Conservation (phyloP, 2,329 filamentous ascomycete species). For the Stemphylium lycopersici region DNA sequence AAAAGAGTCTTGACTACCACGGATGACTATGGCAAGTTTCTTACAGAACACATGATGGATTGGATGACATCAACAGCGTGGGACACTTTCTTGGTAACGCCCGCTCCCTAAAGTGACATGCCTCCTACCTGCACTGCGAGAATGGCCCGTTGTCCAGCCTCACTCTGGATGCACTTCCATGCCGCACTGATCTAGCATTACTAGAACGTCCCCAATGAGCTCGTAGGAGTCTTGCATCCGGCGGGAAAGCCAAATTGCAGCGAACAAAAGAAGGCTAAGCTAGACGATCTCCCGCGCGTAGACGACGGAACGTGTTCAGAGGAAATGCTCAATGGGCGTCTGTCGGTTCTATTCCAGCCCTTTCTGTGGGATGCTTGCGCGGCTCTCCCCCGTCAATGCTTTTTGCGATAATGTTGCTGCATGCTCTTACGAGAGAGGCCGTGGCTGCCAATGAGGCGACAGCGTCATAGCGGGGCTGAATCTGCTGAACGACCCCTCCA, state of each 20-base stretch:
- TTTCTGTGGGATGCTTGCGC: conserved; percentile 3
- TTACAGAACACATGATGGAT: background rate
- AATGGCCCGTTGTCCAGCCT: background rate
- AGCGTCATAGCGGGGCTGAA: conserved; percentile 32
- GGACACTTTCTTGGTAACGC: background rate
- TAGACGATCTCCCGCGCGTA: conserved; percentile 11
- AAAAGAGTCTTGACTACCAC: no score
- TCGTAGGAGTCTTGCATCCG: background rate
- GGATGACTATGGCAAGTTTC: no score
- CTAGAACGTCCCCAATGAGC: background rate
- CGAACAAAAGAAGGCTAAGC: conserved; percentile 1
- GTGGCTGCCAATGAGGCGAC: conserved; percentile 29
- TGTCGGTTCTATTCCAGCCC: background rate
- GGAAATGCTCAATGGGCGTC: conserved; percentile 1
- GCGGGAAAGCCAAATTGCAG: background rate
- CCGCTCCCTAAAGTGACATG: background rate
- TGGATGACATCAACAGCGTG: background rate
- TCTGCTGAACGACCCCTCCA: conserved; percentile 33
- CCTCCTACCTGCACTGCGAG: background rate
- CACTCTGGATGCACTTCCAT: background rate
- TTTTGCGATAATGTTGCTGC: conserved; percentile 33
- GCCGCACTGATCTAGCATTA: background rate
- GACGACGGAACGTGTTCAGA: background rate
- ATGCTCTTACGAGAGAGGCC: conserved; percentile 30
- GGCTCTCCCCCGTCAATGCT: conserved; percentile 15